phyloP scores from a whole-genome alignment of 1,284 basidiomycete genomes.

The Ustilago trichophora region DNA sequence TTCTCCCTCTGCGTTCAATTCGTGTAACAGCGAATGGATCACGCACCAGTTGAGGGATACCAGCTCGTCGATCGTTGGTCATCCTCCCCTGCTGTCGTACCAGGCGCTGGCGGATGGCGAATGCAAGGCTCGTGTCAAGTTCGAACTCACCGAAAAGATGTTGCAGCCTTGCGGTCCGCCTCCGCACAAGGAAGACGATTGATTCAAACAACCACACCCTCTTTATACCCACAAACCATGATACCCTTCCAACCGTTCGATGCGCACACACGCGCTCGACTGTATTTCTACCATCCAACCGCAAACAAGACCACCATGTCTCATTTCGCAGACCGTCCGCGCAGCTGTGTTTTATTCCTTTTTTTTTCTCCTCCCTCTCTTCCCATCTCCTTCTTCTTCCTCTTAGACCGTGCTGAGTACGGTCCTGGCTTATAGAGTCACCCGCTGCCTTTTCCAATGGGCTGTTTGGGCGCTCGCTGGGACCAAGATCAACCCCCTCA shows the following conservation, averaged over 20 bases:
- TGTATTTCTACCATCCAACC: conserved; percentile 19
- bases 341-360: neutral
- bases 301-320: neutral
- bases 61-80: conserved; percentile 87
- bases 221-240: no score
- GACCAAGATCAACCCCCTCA: conserved; percentile 47
- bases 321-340: neutral
- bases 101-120: conserved; percentile 93
- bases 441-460: conserved; percentile 52
- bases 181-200: conserved; percentile 87
- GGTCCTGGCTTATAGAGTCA: conserved; percentile 58
- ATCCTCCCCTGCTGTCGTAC: conserved; percentile 84
- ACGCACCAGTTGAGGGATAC: conserved; percentile 98
- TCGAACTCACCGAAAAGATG: conserved; percentile 83
- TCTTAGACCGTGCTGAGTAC: conserved; percentile 18
- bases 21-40: conserved; percentile 84
- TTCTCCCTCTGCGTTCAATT: conserved; percentile 6
- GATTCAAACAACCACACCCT: neutral
- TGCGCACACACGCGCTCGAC: neutral
- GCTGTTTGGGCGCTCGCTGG: conserved; percentile 51
- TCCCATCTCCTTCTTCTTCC: neutral
- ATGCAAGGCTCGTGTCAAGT: conserved; percentile 84
- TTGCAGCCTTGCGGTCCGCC: conserved; percentile 97
- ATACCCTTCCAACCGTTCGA: no score
- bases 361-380: neutral